Conservation (phyloP, 768 basidiomycete genomes). For the Pleurotus djamor region DNA sequence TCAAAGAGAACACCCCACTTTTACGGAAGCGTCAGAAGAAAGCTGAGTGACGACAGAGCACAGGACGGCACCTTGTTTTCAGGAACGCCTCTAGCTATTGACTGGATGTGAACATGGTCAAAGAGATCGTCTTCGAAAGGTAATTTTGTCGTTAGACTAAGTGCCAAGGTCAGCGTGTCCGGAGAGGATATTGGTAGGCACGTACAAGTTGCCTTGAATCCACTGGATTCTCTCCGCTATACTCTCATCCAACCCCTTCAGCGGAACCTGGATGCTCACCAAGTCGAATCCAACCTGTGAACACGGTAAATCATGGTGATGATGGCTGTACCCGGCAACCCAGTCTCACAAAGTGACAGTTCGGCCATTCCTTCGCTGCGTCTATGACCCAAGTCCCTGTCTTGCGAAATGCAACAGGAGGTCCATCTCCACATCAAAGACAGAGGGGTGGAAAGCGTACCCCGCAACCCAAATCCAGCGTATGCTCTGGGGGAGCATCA, state of each 20-base stretch:
- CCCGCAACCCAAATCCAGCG: slow-evolving; percentile 73
- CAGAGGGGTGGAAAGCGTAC: slow-evolving; percentile 34
- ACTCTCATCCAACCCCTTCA: slow-evolving; percentile 44
- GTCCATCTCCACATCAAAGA: slow-evolving; percentile 4
- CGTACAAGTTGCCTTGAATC: slow-evolving; percentile 78
- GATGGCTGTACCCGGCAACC: background rate
- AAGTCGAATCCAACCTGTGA: slow-evolving; percentile 76
- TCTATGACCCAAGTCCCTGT: slow-evolving; percentile 72
- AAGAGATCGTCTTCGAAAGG: slow-evolving; percentile 85
- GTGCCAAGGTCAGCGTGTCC: background rate
- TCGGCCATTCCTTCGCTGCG: slow-evolving; percentile 69
- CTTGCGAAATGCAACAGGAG: slow-evolving; percentile 23
- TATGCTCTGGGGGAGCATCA: slow-evolving; percentile 45
- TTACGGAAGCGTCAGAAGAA: background rate
- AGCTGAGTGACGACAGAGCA: slow-evolving; percentile 6
- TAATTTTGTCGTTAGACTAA: slow-evolving; percentile 69
- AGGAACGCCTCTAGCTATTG: slow-evolving; percentile 65
- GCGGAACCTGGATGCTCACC: slow-evolving; percentile 69
- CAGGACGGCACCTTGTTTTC: slow-evolving; percentile 62
- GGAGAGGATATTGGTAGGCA: slow-evolving; percentile 3
- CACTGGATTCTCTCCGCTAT: slow-evolving; percentile 62
- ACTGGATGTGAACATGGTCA: slow-evolving; percentile 74
- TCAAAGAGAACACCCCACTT: slow-evolving; percentile 73
- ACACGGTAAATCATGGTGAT: background rate
- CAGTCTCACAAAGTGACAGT: slow-evolving; percentile 57